Percentiles rank a stretch among this genome's conserved stretches.
Evolutionary conservation across 306 rosid genomes (phyloP).

Genomic region (Pyrus pyrifolia): DNA sequence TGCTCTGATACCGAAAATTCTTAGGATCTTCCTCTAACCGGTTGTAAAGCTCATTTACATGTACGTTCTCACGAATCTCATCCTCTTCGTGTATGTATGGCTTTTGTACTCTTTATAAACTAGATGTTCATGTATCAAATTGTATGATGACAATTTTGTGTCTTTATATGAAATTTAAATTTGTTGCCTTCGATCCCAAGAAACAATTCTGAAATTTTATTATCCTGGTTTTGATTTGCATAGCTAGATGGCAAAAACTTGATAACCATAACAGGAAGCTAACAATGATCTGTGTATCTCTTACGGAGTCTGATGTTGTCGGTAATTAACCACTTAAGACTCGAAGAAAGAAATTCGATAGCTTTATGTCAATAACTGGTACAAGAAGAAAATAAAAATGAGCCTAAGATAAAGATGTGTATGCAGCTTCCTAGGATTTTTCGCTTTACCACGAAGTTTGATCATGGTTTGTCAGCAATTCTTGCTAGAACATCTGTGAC

Average conservation of each 20-base stretch:
- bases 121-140: conserved; percentile 8
- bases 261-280: not conserved
- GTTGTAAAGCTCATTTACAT: conserved; percentile 34
- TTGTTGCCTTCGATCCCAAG: not conserved
- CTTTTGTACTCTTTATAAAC: not conserved
- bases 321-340: not conserved
- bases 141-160: conserved; percentile 5
- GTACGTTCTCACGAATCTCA: conserved; percentile 10
- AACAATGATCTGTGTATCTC: not conserved
- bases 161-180: not conserved
- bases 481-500: conserved; percentile 44
- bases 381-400: conserved; percentile 1
- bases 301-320: not conserved
- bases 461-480: conserved; percentile 50
- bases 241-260: not conserved
- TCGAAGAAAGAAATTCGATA: not conserved
- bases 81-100: conserved; percentile 25
- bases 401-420: not conserved
- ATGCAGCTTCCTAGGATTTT: not conserved
- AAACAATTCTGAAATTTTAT: not conserved
- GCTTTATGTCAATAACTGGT: not conserved
- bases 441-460: not conserved
- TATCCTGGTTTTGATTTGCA: not conserved
- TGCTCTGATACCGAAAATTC: conserved; percentile 8
- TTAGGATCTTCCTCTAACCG: conserved; percentile 28